These are phyloP conservation scores for Nevesoporus exiguus DNA, from an alignment of 768 basidiomycete genomes.

Conservation along the genomic window DNA sequence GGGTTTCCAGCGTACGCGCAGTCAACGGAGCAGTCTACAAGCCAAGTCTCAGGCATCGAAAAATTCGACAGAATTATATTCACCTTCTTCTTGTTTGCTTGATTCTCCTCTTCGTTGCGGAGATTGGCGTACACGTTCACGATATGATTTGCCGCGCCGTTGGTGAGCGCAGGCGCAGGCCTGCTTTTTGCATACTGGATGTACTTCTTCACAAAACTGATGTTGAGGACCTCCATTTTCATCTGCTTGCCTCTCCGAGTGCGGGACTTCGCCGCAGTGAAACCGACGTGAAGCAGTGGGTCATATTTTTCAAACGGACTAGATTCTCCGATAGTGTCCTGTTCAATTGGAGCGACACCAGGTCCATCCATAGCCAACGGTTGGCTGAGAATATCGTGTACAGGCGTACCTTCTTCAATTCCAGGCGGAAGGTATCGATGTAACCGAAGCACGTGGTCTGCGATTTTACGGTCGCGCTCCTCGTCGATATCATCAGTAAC, in stretches of 20 bases:
- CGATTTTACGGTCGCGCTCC: constrained; percentile 87
- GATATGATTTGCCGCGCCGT: constrained; percentile 93
- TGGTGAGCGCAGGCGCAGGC: constrained; percentile 78
- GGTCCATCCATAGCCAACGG: constrained; percentile 86
- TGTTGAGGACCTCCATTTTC: constrained; percentile 82
- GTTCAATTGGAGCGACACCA: constrained; percentile 36
- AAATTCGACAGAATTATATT: background rate
- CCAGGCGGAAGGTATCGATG: constrained; percentile 96
- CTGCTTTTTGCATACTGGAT: constrained; percentile 96
- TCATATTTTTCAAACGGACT: constrained; percentile 96
- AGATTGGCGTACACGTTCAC: constrained; percentile 88
- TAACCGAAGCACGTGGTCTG: constrained; percentile 96
- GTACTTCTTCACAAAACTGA: constrained; percentile 96
- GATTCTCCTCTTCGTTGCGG: constrained; percentile 83
- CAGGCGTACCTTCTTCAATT: constrained; percentile 92
- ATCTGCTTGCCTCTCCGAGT: constrained; percentile 57
- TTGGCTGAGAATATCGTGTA: constrained; percentile 83
- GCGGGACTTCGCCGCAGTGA: constrained; percentile 47
- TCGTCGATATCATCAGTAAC: constrained; percentile 99
- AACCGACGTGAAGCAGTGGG: constrained; percentile 87
- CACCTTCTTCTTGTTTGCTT: constrained; percentile 86
- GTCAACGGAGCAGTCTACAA: constrained; percentile 91
- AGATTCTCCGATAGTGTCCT: constrained; percentile 37
- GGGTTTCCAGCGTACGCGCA: constrained; percentile 96
- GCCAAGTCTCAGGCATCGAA: constrained; percentile 12